A percentile compares a stretch with the other conserved stretches of the same genome.
These are phyloP conservation scores for Claviceps capensis DNA, from an alignment of 2,329 filamentous ascomycete species.

Conservation along the genomic window DNA sequence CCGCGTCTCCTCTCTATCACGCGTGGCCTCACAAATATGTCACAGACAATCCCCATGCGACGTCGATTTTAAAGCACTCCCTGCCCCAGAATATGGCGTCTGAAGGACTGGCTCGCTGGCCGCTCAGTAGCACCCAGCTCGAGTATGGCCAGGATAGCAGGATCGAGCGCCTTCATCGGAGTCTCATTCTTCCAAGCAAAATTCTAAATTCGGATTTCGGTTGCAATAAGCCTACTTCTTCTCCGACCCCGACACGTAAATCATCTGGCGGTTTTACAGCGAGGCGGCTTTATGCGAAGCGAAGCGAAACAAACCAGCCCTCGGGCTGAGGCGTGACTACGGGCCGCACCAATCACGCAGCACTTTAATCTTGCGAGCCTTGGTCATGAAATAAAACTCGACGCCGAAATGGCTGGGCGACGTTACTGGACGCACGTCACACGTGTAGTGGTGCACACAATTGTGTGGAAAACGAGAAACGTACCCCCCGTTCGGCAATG, in stretches of 20 bases:
- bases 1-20: conserved; percentile 22
- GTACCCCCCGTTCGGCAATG: not conserved
- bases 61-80: conserved; percentile 22
- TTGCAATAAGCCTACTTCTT: not conserved
- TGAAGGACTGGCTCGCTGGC: conserved; percentile 31
- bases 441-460: too few species aligned
- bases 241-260: not conserved
- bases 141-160: conserved; percentile 2
- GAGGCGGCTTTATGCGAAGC: too few species aligned
- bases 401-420: too few species aligned
- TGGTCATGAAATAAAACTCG: too few species aligned
- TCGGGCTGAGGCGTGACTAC: too few species aligned
- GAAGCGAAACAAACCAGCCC: too few species aligned
- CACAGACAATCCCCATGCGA: conserved; percentile 21
- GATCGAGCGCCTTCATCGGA: conserved; percentile 10
- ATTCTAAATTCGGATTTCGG: conserved; percentile 6
- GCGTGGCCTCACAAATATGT: conserved; percentile 26
- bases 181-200: conserved; percentile 12
- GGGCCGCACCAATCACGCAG: too few species aligned
- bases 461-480: not conserved
- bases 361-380: too few species aligned
- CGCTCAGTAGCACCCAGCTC: conserved; percentile 8
- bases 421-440: too few species aligned
- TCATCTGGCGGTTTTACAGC: not conserved
- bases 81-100: conserved; percentile 25